phyloP scores from a whole-genome alignment of 2,329 filamentous ascomycete genomes.

The Pseudocercospora pini-densiflorae region DNA sequence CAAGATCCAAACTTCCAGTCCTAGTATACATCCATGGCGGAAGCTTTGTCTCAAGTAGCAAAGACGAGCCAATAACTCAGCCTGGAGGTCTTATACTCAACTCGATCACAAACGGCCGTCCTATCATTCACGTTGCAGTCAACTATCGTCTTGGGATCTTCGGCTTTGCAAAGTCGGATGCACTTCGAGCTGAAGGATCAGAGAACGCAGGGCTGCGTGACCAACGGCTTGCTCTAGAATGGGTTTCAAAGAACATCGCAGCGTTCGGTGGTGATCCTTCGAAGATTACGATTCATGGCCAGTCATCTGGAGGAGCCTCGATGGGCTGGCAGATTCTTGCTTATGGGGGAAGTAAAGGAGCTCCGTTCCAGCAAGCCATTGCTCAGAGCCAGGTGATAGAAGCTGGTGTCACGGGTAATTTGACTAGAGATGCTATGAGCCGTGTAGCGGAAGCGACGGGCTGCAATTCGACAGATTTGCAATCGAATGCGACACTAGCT shows the following conservation, averaged over 20 bases:
- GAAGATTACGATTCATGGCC: slow-evolving; percentile 46
- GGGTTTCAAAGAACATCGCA: slow-evolving; percentile 64
- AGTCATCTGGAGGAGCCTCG: slow-evolving; percentile 43
- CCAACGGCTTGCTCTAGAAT: slow-evolving; percentile 62
- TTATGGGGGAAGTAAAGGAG: slow-evolving; percentile 50
- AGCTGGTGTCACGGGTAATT: slow-evolving; percentile 52
- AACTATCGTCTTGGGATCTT: slow-evolving; percentile 45
- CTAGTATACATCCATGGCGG: slow-evolving; percentile 44
- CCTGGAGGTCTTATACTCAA: slow-evolving; percentile 54
- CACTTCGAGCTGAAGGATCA: slow-evolving; percentile 40
- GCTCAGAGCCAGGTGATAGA: slow-evolving; percentile 57
- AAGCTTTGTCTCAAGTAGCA: slow-evolving; percentile 28
- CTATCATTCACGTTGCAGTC: slow-evolving; percentile 40
- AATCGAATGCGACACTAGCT: slow-evolving; percentile 50
- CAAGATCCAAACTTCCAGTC: slow-evolving; percentile 42
- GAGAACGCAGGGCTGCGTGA: slow-evolving; percentile 57
- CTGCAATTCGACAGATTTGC: slow-evolving; percentile 47
- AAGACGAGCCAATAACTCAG: slow-evolving; percentile 41
- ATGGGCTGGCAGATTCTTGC: slow-evolving; percentile 53
- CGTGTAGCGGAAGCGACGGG: slow-evolving; percentile 48
- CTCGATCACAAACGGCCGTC: slow-evolving; percentile 49
- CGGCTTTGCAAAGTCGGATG: slow-evolving; percentile 43
- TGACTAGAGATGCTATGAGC: slow-evolving; percentile 54
- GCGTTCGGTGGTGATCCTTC: slow-evolving; percentile 63
- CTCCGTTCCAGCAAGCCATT: slow-evolving; percentile 54